Conservation (phyloP, 371 early-diverging fungal species). For the Mortierella sp. region DNA sequence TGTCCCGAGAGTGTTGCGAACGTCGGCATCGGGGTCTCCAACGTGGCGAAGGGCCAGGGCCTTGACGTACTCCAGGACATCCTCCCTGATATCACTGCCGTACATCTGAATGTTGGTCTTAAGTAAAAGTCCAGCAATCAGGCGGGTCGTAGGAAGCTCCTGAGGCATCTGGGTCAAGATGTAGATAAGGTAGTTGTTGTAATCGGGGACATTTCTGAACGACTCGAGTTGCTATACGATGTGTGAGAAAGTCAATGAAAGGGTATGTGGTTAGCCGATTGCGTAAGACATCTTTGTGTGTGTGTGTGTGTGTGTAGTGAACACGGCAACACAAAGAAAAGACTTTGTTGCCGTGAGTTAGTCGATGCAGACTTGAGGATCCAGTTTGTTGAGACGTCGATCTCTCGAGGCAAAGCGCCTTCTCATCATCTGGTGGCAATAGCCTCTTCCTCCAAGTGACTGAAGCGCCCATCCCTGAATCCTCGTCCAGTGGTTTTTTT, state of each 20-base stretch:
- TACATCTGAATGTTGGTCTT: constrained; percentile 87
- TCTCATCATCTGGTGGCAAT: constrained; percentile 40
- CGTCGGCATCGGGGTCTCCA: constrained; percentile 76
- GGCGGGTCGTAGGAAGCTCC: constrained; percentile 75
- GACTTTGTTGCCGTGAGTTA: neutral
- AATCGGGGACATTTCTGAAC: constrained; percentile 89
- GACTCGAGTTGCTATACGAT: constrained; percentile 81
- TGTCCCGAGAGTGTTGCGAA: constrained; percentile 84
- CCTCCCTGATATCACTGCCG: constrained; percentile 71
- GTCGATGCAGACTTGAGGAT: neutral
- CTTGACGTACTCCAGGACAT: constrained; percentile 83
- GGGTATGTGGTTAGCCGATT: neutral
- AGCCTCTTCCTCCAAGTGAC: neutral
- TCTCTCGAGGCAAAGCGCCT: neutral
- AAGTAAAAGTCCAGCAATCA: constrained; percentile 90
- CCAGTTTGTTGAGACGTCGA: constrained; percentile 6
- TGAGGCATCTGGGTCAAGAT: constrained; percentile 84
- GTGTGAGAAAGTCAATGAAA: constrained; percentile 16
- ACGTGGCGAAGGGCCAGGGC: constrained; percentile 77
- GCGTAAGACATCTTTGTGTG: neutral
- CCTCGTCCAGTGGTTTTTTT: neutral
- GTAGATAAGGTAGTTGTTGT: constrained; percentile 89
- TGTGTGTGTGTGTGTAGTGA: too few relatives aligned
- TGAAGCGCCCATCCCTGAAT: neutral
- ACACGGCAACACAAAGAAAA: neutral